Conservation (phyloP, 129 eudicot species). For the Gnaphalium uliginosum region DNA sequence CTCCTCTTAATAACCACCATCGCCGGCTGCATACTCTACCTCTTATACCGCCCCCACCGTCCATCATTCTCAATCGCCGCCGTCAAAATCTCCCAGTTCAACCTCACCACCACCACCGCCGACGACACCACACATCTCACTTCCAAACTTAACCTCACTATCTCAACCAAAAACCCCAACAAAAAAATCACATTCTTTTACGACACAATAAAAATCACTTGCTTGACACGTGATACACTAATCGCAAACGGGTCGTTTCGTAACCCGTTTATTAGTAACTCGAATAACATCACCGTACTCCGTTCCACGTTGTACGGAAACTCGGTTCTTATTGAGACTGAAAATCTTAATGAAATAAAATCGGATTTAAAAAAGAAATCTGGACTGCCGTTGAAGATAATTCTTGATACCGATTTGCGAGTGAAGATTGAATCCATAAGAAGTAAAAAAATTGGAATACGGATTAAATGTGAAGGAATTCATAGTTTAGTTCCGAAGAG, state of each 20-base stretch:
- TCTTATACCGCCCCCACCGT: conserved; percentile 77
- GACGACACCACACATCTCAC: conserved; percentile 71
- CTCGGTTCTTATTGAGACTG: conserved; percentile 50
- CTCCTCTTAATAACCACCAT: conserved; percentile 64
- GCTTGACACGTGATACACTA: conserved; percentile 34
- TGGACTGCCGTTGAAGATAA: conserved; percentile 54
- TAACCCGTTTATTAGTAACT: conserved; percentile 35
- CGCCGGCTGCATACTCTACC: conserved; percentile 71
- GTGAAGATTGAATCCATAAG: conserved; percentile 59
- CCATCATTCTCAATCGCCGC: conserved; percentile 75
- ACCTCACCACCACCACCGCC: conserved; percentile 58
- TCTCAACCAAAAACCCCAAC: conserved; percentile 80
- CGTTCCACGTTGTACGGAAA: conserved; percentile 34
- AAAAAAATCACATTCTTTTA: conserved; percentile 45
- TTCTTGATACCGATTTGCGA: conserved; percentile 55
- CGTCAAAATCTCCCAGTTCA: conserved; percentile 56
- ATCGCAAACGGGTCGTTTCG: conserved; percentile 49
- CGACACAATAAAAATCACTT: conserved; percentile 49
- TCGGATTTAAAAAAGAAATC: conserved; percentile 73
- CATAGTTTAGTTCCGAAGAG: conserved; percentile 58
- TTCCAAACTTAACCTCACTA: conserved; percentile 63
- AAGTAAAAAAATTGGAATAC: conserved; percentile 64
- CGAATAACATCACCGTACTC: conserved; percentile 43
- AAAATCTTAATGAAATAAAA: conserved; percentile 39
- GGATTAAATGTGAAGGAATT: conserved; percentile 67